phyloP scores from a whole-genome alignment of 805 yeast genomes.

The Saccharomycopsis schoenii region DNA sequence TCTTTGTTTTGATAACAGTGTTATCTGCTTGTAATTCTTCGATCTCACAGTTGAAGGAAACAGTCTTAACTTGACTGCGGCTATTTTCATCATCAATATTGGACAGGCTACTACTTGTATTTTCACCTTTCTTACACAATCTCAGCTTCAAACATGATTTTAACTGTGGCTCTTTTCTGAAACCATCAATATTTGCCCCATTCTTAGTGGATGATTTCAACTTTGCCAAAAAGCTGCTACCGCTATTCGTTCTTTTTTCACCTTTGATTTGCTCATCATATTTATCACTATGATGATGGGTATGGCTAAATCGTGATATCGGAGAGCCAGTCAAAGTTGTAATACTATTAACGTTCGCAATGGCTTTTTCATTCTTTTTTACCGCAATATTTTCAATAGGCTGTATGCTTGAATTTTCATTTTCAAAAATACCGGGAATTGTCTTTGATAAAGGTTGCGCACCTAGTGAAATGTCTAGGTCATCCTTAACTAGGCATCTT shows the following conservation, averaged over 20 bases:
- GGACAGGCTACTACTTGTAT: no score
- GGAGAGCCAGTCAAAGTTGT: neutral
- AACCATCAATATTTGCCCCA: neutral
- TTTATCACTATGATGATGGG: neutral
- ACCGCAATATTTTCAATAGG: no score
- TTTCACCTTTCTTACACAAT: no score
- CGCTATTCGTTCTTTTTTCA: neutral
- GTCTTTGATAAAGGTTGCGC: neutral
- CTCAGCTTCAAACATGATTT: neutral
- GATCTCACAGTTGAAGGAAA: slow-evolving; percentile 4
- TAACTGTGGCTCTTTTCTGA: neutral
- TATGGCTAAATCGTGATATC: neutral
- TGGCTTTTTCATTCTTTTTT: neutral
- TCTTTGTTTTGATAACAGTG: slow-evolving; percentile 4
- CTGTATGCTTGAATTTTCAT: neutral
- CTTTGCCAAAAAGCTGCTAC: neutral
- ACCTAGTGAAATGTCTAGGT: neutral
- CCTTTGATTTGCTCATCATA: neutral
- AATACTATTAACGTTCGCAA: neutral
- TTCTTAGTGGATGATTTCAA: neutral
- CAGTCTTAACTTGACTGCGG: slow-evolving; percentile 1
- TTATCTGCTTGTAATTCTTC: slow-evolving; percentile 14
- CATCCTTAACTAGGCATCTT: neutral
- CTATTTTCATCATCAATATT: neutral
- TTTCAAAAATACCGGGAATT: neutral